Conservation (phyloP, 768 basidiomycete genomes). For the Russula olivacea region DNA sequence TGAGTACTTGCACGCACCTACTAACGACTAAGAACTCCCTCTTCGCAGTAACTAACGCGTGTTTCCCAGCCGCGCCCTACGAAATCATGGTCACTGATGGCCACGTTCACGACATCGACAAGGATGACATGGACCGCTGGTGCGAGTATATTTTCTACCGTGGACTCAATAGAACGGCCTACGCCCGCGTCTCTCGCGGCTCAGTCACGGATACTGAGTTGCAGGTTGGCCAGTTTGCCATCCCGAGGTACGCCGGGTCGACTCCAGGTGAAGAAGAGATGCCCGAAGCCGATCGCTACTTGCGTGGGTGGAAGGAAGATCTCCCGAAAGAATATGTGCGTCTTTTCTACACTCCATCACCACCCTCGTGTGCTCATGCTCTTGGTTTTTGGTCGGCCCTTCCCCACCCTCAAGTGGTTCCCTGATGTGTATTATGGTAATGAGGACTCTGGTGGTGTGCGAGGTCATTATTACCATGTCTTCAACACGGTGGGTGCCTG, state of each 20-base stretch:
- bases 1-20: constrained; percentile 33
- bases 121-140: constrained; percentile 68
- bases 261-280: constrained; percentile 54
- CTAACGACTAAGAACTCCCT: not conserved
- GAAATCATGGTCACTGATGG: constrained; percentile 74
- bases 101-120: constrained; percentile 71
- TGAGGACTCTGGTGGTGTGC: constrained; percentile 17
- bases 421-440: constrained; percentile 63
- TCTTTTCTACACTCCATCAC: constrained; percentile 11
- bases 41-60: constrained; percentile 2
- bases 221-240: constrained; percentile 79
- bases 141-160: constrained; percentile 91
- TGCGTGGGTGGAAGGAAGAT: constrained; percentile 59
- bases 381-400: not conserved
- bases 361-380: not conserved
- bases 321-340: constrained; percentile 60
- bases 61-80: constrained; percentile 60
- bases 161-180: constrained; percentile 72
- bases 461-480: constrained; percentile 59
- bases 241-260: constrained; percentile 51
- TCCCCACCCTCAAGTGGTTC: constrained; percentile 53
- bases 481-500: constrained; percentile 42
- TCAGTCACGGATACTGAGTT: constrained; percentile 88
- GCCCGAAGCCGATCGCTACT: constrained; percentile 55
- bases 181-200: constrained; percentile 75